Evolutionary conservation across 2,329 filamentous ascomycete species (phyloP), one percentile per base, ranked within the genome.

Genomic region (Microdochium trichocladiopsis): DNA sequence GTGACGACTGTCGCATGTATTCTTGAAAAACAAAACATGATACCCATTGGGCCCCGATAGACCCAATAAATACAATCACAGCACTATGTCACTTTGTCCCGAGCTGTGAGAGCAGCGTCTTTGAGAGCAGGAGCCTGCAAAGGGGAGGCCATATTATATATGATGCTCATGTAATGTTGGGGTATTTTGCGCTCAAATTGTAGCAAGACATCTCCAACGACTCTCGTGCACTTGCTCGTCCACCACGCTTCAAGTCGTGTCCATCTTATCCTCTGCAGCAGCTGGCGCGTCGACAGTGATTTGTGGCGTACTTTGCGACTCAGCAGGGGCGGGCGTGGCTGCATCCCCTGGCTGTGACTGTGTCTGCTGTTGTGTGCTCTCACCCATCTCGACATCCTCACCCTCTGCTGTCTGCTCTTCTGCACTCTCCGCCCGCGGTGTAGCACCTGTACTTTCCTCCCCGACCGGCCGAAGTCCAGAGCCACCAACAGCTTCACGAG

Each of bases 211-310:
- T 12, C 22, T 4, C n/a, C 11, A 22, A 21, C 5, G 18, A 22
- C 5, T 10, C 41, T 23, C 22, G 6, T 45, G 18, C 18, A 3
- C 8, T 22, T 18, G 6, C 6, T 18, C 3, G 3, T 18, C n/a
- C 18, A 12, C 36, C 41, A 45, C 5, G 41, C 5, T 45, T 69
- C 49, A 70, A 12, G 70, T 77, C 59, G 72, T 88, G 72, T 90
- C 87, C 87, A 90, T 90, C 61, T 74, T 79, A 58, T 87, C 83
- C 8, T 69, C 75, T 25, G 63, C 65, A 36, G 65, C 70, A 43
- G 73, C 70, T 24, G 76, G 72, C 22, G 73, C 70, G 53, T 82
- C 76, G 49, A 83, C 69, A 21, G 69, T 72, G 50, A 79, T 77
- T 56, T 66, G 69, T 31, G 76, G 75, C 16, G 73, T 72, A 12